These are phyloP conservation scores for Fusarium sp. DNA, from an alignment of 2,329 filamentous ascomycete species.

Conservation along the genomic window DNA sequence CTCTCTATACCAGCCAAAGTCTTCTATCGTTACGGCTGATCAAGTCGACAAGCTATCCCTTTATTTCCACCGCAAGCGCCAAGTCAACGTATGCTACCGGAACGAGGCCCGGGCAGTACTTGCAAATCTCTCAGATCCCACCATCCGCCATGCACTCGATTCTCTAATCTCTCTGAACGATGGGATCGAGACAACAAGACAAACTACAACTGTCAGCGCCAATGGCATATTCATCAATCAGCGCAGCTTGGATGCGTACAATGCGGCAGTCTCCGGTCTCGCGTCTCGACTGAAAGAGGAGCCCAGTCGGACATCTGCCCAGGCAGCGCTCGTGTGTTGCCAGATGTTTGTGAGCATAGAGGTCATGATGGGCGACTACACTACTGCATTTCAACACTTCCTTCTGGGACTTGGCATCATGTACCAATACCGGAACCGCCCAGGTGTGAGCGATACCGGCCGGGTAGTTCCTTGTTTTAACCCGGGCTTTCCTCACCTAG, in stretches of 20 bases:
- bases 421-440: constrained; percentile 6
- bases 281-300: neutral
- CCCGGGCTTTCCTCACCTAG: neutral
- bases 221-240: neutral
- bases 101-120: constrained; percentile 1
- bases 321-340: constrained; percentile 9
- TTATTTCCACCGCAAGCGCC: constrained; percentile 3
- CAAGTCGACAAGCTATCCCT: neutral
- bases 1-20: neutral
- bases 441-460: neutral
- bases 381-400: constrained; percentile 3
- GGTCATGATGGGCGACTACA: neutral
- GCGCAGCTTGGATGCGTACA: constrained; percentile 2
- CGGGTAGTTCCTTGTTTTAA: neutral
- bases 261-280: neutral
- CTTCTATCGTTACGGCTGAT: neutral
- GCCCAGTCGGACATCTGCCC: neutral
- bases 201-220: too few relatives aligned
- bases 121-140: constrained; percentile 4
- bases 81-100: neutral
- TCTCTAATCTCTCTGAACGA: neutral
- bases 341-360: constrained; percentile 19
- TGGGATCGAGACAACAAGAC: neutral
- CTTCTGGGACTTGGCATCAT: constrained; percentile 7
- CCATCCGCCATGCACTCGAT: constrained; percentile 2